Percentiles rank a stretch among this genome's conserved stretches.
Conservation (phyloP, 2,329 filamentous ascomycete species). For the Sclerotinia spermophila region DNA sequence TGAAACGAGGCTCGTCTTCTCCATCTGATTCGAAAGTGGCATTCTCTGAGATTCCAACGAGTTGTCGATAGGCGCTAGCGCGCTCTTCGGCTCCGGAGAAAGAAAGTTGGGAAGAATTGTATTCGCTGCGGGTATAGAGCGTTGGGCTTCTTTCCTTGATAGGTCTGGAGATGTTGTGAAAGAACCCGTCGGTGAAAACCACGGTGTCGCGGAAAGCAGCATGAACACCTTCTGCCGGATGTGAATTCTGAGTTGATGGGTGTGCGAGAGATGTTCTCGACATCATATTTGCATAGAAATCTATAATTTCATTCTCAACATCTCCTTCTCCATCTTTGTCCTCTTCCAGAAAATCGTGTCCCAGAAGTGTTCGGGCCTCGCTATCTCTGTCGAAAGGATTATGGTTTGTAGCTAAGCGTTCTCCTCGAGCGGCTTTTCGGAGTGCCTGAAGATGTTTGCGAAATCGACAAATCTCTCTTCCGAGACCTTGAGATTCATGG, state of each 20-base stretch:
- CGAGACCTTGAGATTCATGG: conserved; percentile 17
- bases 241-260: neutral
- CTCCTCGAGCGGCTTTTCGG: conserved; percentile 41
- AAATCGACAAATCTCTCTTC: conserved; percentile 21
- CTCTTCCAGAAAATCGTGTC: conserved; percentile 10
- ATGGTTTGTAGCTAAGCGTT: neutral
- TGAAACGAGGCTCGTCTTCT: neutral
- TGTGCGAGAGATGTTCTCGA: conserved; percentile 10
- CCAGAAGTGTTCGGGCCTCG: conserved; percentile 38
- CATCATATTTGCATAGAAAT: conserved; percentile 24
- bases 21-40: neutral
- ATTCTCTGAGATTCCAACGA: neutral
- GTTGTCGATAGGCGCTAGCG: conserved; percentile 1
- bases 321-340: conserved; percentile 18
- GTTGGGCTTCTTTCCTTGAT: neutral
- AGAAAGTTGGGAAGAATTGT: neutral
- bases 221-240: conserved; percentile 19
- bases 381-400: neutral
- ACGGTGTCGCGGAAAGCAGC: conserved; percentile 21
- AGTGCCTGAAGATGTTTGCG: conserved; percentile 40
- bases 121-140: neutral
- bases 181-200: neutral
- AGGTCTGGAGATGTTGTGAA: neutral
- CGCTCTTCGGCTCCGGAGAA: neutral
- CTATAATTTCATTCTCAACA: conserved; percentile 26